Evolutionary conservation across 2,329 filamentous ascomycete species (phyloP).

Genomic region (Zymoseptoria tritici): DNA sequence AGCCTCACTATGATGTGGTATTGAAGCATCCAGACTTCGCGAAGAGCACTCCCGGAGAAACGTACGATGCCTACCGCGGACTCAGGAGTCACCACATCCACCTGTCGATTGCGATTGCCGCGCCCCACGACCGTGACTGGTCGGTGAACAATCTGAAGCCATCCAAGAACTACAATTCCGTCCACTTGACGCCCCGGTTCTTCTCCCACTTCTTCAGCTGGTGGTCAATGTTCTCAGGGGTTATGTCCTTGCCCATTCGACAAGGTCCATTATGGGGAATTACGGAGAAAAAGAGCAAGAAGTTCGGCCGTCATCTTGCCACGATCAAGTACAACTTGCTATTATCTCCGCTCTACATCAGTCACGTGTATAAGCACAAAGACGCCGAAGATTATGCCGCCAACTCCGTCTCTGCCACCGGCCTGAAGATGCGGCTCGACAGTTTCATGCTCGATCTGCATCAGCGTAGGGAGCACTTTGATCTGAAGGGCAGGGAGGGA

Average conservation of each 20-base stretch:
- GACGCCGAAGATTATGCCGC: conserved; percentile 80
- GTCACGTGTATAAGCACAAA: conserved; percentile 98
- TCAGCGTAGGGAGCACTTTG: conserved; percentile 85
- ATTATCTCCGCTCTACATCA: conserved; percentile 85
- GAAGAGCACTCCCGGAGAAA: conserved; percentile 45
- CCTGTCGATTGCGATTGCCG: conserved; percentile 82
- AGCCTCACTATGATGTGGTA: conserved; percentile 84
- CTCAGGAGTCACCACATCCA: conserved; percentile 97
- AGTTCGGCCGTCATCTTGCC: conserved; percentile 93
- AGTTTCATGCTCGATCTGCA: conserved; percentile 97
- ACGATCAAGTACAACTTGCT: conserved; percentile 97
- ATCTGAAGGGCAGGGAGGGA: conserved; percentile 59
- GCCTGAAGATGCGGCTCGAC: conserved; percentile 91
- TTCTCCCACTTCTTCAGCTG: conserved; percentile 98
- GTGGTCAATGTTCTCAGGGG: conserved; percentile 94
- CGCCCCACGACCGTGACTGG: conserved; percentile 84
- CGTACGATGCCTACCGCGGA: conserved; percentile 90
- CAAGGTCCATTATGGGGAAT: conserved; percentile 89
- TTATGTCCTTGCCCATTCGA: conserved; percentile 88
- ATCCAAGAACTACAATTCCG: conserved; percentile 89
- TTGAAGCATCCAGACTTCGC: conserved; percentile 73
- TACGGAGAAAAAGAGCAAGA: conserved; percentile 93
- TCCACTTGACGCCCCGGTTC: conserved; percentile 89
- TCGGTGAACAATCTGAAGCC: conserved; percentile 63
- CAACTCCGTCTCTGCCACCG: conserved; percentile 77